phyloP scores from a whole-genome alignment of 345 rosid genomes.

The Citrus glauca region DNA sequence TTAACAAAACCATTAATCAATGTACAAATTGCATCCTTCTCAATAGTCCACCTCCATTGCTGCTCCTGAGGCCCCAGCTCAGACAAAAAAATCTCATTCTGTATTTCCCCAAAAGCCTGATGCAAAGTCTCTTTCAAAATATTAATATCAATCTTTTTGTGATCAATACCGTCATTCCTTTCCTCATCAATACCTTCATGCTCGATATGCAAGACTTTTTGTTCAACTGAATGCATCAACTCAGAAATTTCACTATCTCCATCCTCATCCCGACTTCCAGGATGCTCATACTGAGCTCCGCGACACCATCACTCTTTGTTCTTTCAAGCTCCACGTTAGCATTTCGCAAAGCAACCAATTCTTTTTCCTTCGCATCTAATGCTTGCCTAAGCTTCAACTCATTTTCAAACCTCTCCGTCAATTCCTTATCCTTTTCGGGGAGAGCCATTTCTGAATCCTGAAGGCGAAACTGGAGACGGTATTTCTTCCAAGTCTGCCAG shows the following conservation, averaged over 20 bases:
- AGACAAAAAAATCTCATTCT: constrained; percentile 52
- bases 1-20: constrained; percentile 43
- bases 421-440: constrained; percentile 62
- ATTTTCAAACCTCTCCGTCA: constrained; percentile 44
- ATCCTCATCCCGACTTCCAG: constrained; percentile 26
- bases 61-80: constrained; percentile 64
- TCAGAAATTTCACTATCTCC: constrained; percentile 50
- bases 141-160: constrained; percentile 45
- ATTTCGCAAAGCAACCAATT: constrained; percentile 45
- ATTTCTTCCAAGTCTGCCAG: constrained; percentile 58
- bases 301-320: constrained; percentile 26
- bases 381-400: constrained; percentile 55
- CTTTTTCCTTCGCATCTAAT: constrained; percentile 48
- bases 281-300: constrained; percentile 17
- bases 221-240: constrained; percentile 63
- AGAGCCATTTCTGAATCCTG: constrained; percentile 59
- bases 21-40: constrained; percentile 31
- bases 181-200: constrained; percentile 27
- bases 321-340: constrained; percentile 37
- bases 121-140: constrained; percentile 70
- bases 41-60: constrained; percentile 60
- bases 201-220: constrained; percentile 62
- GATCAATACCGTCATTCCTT: constrained; percentile 27
- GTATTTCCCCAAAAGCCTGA: constrained; percentile 79
- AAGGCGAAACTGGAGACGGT: constrained; percentile 68